Conservation (phyloP, 208 protist genomes). For the Wallacemonas rigidus region DNA sequence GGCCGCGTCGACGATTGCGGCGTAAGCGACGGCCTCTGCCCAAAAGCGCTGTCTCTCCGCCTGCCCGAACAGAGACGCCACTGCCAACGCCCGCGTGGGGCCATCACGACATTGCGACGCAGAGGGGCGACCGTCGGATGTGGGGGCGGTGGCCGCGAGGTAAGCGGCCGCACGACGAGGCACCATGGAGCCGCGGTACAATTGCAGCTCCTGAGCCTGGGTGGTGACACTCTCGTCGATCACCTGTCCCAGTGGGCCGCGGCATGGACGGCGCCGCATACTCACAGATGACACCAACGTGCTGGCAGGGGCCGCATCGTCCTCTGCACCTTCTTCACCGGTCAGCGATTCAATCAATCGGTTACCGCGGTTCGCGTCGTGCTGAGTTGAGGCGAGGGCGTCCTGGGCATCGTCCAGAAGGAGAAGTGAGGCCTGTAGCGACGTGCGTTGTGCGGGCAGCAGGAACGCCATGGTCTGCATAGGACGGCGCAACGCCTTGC, state of each 20-base stretch:
- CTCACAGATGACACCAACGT: conserved; percentile 40
- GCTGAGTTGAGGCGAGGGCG: not conserved
- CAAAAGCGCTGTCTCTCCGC: conserved; percentile 63
- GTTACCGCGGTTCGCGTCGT: conserved; percentile 23
- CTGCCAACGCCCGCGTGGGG: conserved; percentile 40
- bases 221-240: conserved; percentile 49
- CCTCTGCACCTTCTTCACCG: not conserved
- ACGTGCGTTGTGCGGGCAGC: conserved; percentile 63
- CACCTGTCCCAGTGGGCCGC: conserved; percentile 81
- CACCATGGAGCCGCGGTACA: conserved; percentile 82
- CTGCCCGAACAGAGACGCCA: conserved; percentile 66
- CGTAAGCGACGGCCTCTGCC: conserved; percentile 22
- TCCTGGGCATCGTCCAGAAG: conserved; percentile 12
- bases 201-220: conserved; percentile 62
- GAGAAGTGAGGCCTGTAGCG: conserved; percentile 53
- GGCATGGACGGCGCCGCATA: conserved; percentile 42
- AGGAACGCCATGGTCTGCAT: conserved; percentile 80
- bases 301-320: conserved; percentile 29
- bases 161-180: conserved; percentile 35
- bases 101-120: conserved; percentile 11
- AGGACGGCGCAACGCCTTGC: conserved; percentile 61
- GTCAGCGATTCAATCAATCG: not conserved
- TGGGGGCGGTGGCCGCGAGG: not conserved
- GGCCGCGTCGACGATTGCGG: not conserved
- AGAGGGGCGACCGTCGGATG: not conserved